Conservation (phyloP, 192 early-diverging fungal species). For the Coemansia sp. region DNA sequence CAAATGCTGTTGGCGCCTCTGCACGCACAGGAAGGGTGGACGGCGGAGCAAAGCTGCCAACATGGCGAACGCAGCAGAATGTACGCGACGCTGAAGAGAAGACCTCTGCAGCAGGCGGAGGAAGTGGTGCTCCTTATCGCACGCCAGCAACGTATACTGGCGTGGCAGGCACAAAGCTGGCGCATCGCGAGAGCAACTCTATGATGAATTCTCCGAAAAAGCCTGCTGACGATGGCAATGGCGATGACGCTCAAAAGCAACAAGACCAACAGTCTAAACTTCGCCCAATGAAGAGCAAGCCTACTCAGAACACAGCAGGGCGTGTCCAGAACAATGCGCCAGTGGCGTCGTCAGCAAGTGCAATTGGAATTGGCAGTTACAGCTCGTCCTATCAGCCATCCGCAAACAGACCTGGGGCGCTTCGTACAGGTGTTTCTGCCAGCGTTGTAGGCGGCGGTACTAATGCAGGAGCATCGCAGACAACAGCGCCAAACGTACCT, state of each 20-base stretch:
- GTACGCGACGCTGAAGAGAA: conserved; percentile 38
- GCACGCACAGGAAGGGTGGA: conserved; percentile 27
- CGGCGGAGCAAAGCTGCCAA: conserved; percentile 30
- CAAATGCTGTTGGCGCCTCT: conserved; percentile 8
- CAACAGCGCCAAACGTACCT: conserved; percentile 26
- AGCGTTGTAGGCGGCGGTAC: conserved; percentile 33
- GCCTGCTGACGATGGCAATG: conserved; percentile 29
- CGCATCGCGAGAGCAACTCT: conserved; percentile 30
- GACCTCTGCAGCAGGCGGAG: conserved; percentile 4
- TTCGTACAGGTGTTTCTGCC: conserved; percentile 42
- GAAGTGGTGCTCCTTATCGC: conserved; percentile 31
- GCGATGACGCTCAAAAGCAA: conserved; percentile 16
- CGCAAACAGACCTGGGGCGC: conserved; percentile 15
- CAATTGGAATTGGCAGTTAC: conserved; percentile 51
- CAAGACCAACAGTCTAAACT: conserved; percentile 13
- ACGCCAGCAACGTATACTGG: conserved; percentile 34
- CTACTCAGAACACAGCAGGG: conserved; percentile 16
- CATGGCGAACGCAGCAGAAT: conserved; percentile 51
- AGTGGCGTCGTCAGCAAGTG: conserved; percentile 47
- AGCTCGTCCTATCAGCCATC: conserved; percentile 26
- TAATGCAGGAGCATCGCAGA: neutral
- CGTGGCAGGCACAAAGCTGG: conserved; percentile 27
- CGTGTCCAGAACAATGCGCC: conserved; percentile 15
- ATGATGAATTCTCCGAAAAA: conserved; percentile 23
- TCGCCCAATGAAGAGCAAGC: conserved; percentile 25